Evolutionary conservation across 345 rosid genomes (phyloP), one percentile per base, ranked within the genome.

Genomic region (Kernera saxatilis): DNA sequence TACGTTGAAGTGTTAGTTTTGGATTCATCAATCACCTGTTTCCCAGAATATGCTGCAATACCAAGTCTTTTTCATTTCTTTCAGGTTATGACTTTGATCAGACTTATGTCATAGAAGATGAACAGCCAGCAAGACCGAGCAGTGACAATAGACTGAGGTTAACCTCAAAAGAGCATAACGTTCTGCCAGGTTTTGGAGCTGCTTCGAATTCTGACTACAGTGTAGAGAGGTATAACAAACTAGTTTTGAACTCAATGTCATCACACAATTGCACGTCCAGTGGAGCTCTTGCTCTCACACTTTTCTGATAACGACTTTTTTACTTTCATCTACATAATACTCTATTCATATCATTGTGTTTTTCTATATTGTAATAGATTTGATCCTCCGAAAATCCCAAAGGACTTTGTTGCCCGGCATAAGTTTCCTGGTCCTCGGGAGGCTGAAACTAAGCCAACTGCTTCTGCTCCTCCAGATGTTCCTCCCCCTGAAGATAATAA

Each of bases 331-430:
- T 53, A 39, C 15, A 51, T 64, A 43, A 14, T 44, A 22, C 17
- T 29, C 45, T 40, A 48, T 15, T 55, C 52, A 17, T 56, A 63
- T 46, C 32, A 39, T 64, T 62, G n/a, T 75, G 10, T 33, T 69
- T 45, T 54, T 55, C 8, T 43, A 43, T 78, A 61, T 77, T 65
- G 15, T 75, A 49, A 87, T 85, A 94, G 98, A 80, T 91, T 89
- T 84, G 86, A 82, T 72, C 90, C 92, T 63, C 99, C 99, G 0
- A 68, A 65, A 68, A 82, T 94, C 64, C 96, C 95, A 3, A 89
- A 82, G 76, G 90, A 89, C 81, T 94, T 81, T 82, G 80, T 85
- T 64, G 86, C 96, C 44, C 83, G 51, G 40, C 99, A 94, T 78
- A 89, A 82, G 45, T 94, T 91, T 76, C 21, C 77, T 15, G 86